These are phyloP conservation scores for Amauroascus verrucosus DNA, from an alignment of 2,329 filamentous ascomycete species.

Conservation along the genomic window DNA sequence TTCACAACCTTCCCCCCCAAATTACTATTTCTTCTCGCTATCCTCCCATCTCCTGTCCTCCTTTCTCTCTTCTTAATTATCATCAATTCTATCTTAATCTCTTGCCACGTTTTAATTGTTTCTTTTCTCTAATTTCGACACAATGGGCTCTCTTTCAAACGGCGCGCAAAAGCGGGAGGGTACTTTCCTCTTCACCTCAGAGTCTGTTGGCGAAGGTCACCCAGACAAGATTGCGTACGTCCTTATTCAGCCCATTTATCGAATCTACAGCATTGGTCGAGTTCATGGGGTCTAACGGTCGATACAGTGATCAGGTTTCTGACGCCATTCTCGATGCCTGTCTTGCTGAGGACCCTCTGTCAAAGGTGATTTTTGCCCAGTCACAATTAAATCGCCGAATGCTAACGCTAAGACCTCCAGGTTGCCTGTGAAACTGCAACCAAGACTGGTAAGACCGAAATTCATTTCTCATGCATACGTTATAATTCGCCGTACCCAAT, in stretches of 20 bases:
- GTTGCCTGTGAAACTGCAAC: slow-evolving; percentile 97
- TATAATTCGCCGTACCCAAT: slow-evolving; percentile 14
- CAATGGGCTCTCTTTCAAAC: slow-evolving; percentile 41
- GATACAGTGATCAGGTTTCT: slow-evolving; percentile 74
- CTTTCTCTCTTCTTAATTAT: background rate
- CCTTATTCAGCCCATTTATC: slow-evolving; percentile 14
- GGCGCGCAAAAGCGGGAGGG: slow-evolving; percentile 34
- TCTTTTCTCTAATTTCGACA: slow-evolving; percentile 29
- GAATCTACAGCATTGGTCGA: background rate
- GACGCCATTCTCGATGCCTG: slow-evolving; percentile 98
- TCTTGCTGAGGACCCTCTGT: slow-evolving; percentile 84
- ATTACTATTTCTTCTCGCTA: slow-evolving; percentile 1
- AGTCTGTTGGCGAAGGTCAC: slow-evolving; percentile 83
- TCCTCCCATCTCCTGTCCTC: slow-evolving; percentile 5
- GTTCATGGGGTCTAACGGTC: slow-evolving; percentile 9
- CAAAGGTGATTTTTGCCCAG: slow-evolving; percentile 55
- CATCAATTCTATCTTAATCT: slow-evolving; percentile 18
- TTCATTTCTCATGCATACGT: too few species aligned
- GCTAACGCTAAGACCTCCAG: slow-evolving; percentile 22
- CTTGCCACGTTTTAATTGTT: slow-evolving; percentile 14
- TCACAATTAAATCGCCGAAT: too few species aligned
- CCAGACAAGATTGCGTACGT: slow-evolving; percentile 83
- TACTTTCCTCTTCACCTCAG: slow-evolving; percentile 81
- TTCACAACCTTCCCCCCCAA: background rate
- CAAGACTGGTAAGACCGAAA: slow-evolving; percentile 67